These are phyloP conservation scores for Botrytis medusae DNA, from an alignment of 2,329 filamentous ascomycete genomes.

Conservation along the genomic window DNA sequence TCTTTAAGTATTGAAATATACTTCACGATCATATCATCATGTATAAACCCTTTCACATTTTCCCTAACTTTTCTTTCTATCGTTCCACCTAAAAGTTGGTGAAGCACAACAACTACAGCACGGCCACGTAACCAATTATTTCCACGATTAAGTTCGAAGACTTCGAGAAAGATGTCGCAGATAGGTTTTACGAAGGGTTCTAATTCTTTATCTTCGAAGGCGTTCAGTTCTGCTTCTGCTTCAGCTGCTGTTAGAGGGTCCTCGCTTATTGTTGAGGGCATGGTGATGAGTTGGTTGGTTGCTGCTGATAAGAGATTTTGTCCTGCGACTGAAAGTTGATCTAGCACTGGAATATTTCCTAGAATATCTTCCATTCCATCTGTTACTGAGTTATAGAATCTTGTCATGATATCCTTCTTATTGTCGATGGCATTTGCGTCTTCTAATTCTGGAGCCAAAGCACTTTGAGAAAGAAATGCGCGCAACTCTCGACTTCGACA, in stretches of 20 bases:
- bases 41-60: constrained; percentile 68
- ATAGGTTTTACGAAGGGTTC: constrained; percentile 98
- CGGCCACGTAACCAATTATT: constrained; percentile 97
- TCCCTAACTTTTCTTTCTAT: constrained; percentile 95
- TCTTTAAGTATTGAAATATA: constrained; percentile 75
- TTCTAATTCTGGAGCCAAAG: constrained; percentile 64
- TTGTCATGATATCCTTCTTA: constrained; percentile 85
- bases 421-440: constrained; percentile 56
- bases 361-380: constrained; percentile 98
- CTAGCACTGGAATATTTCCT: constrained; percentile 91
- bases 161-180: constrained; percentile 93
- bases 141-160: constrained; percentile 89
- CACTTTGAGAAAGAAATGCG: constrained; percentile 87
- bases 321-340: constrained; percentile 88
- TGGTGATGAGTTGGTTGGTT: constrained; percentile 60
- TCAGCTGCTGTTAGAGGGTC: constrained; percentile 61
- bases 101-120: constrained; percentile 92
- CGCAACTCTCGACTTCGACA: constrained; percentile 91
- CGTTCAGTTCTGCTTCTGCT: constrained; percentile 89
- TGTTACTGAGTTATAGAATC: constrained; percentile 93
- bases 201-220: constrained; percentile 84
- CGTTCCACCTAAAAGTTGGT: constrained; percentile 92
- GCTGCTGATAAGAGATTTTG: constrained; percentile 85
- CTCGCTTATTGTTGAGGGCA: constrained; percentile 53
- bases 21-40: constrained; percentile 75